phyloP scores from a whole-genome alignment of 2,329 filamentous ascomycete genomes.

The Sclerotinia subarctica region DNA sequence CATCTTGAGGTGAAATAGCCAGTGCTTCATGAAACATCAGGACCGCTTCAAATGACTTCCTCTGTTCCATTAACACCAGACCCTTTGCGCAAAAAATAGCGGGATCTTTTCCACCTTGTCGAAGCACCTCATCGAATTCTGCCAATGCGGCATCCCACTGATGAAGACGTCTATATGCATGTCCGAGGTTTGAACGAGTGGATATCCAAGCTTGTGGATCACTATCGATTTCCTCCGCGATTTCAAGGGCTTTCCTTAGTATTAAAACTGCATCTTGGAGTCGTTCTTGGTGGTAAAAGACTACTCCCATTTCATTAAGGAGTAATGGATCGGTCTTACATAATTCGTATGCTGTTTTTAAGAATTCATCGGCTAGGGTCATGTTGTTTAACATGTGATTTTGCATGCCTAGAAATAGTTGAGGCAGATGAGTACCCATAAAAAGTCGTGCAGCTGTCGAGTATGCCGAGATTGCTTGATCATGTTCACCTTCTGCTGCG shows the following conservation, averaged over 20 bases:
- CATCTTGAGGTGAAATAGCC: constrained; percentile 74
- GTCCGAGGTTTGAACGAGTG: constrained; percentile 83
- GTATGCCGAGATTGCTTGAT: constrained; percentile 97
- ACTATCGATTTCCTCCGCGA: constrained; percentile 77
- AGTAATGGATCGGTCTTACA: constrained; percentile 85
- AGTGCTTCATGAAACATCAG: constrained; percentile 80
- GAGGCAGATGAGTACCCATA: constrained; percentile 93
- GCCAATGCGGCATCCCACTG: constrained; percentile 68
- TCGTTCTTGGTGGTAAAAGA: constrained; percentile 88
- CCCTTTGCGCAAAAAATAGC: constrained; percentile 80
- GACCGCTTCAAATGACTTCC: constrained; percentile 72
- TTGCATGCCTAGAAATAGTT: constrained; percentile 97
- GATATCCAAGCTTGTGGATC: constrained; percentile 80
- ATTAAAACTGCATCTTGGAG: constrained; percentile 71
- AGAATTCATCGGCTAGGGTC: constrained; percentile 87
- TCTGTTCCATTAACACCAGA: constrained; percentile 76
- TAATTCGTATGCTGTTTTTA: constrained; percentile 80
- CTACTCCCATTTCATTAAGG: constrained; percentile 92
- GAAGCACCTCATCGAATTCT: constrained; percentile 83
- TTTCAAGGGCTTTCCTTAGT: constrained; percentile 72
- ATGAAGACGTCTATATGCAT: constrained; percentile 74
- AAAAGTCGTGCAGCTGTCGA: constrained; percentile 92
- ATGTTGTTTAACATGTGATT: constrained; percentile 96
- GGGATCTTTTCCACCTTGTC: constrained; percentile 76
- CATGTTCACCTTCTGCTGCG: constrained; percentile 93